A percentile compares a stretch with the other conserved stretches of the same genome.
Conservation (phyloP, 164 flowering plant genomes). For the Stephania yunnanensis region DNA sequence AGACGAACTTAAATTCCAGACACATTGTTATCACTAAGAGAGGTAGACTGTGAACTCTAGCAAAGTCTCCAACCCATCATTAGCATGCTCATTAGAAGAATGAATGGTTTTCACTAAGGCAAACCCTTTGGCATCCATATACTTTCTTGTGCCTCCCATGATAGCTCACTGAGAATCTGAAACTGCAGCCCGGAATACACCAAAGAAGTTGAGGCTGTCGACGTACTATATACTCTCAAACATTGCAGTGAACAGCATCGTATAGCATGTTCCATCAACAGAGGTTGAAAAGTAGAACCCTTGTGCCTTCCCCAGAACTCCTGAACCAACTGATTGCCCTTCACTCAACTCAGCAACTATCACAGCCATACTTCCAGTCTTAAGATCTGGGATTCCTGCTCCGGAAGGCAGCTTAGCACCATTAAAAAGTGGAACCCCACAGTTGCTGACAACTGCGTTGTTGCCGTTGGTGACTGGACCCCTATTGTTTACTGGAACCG, state of each 20-base stretch:
- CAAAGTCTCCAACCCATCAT: slow-evolving; percentile 24
- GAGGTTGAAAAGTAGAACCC: slow-evolving; percentile 69
- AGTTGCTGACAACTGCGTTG: no score
- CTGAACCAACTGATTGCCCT: slow-evolving; percentile 56
- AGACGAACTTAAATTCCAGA: background rate
- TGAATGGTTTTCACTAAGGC: slow-evolving; percentile 47
- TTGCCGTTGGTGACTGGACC: no score
- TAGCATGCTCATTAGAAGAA: no score
- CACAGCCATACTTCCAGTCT: slow-evolving; percentile 64
- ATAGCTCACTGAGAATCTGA: slow-evolving; percentile 53
- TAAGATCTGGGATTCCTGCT: slow-evolving; percentile 36
- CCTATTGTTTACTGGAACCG: slow-evolving; percentile 46
- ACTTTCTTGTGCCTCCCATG: slow-evolving; percentile 90
- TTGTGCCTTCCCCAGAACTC: slow-evolving; percentile 57
- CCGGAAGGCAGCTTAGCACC: slow-evolving; percentile 50
- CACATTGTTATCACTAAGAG: slow-evolving; percentile 3
- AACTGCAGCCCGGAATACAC: slow-evolving; percentile 43
- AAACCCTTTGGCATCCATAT: slow-evolving; percentile 52
- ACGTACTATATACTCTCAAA: slow-evolving; percentile 38
- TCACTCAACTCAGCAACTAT: slow-evolving; percentile 62
- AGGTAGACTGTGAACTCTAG: slow-evolving; percentile 27
- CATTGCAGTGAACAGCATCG: slow-evolving; percentile 57
- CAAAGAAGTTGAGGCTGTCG: slow-evolving; percentile 62
- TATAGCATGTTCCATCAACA: slow-evolving; percentile 54
- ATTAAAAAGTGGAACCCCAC: no score